Evolutionary conservation across 306 rosid species (phyloP), one percentile per base, ranked within the genome.

Genomic region (Fragaria ananassa): DNA sequence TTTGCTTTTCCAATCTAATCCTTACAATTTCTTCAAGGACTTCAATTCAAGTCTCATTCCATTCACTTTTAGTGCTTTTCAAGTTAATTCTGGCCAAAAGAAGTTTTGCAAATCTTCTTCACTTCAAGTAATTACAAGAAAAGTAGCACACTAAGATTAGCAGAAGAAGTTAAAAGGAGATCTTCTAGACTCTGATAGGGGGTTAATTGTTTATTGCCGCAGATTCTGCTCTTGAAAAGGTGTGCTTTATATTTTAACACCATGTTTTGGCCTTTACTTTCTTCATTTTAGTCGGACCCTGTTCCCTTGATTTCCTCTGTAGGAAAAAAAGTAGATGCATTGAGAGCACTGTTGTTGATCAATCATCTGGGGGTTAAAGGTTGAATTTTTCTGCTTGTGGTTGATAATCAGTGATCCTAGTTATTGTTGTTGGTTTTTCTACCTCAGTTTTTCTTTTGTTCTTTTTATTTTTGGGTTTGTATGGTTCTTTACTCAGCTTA

Each of bases 1-100:
- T 42, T 73, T 73, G 64, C 51, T 21, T 71, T 54, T 21, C 76
- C 76, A 54, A 21, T 37, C 76, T 56, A 72, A 54, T n/a, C 37
- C 50, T n/a, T 13, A 54, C 14, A 46, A n/a, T 37, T 14, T 61
- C 42, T 31, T 62, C 15, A 5, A 62, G 21, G 67, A 1, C 23
- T 10, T 57, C 23, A 23, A 10, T 57, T 57, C 11, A 13, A 14
- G 10, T 41, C 39, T 34, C 41, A 39, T 66, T 23, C 54, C 41
- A 39, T 66, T 39, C 68, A 57, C 76, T 73, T 72, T 72, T 39
- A 54, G 76, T 39, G 27, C 4, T 57, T 72, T 72, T 60, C 68
- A 74, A 74, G 69, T 17, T 44, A 64, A 64, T 15, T 10, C 29
- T 57, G 19, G 12, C 27, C 68, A 25, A 27, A 57, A 15, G 4